Base-by-base conservation (phyloP, 768 basidiomycete genomes). In the Mycena polygramma region DNA sequence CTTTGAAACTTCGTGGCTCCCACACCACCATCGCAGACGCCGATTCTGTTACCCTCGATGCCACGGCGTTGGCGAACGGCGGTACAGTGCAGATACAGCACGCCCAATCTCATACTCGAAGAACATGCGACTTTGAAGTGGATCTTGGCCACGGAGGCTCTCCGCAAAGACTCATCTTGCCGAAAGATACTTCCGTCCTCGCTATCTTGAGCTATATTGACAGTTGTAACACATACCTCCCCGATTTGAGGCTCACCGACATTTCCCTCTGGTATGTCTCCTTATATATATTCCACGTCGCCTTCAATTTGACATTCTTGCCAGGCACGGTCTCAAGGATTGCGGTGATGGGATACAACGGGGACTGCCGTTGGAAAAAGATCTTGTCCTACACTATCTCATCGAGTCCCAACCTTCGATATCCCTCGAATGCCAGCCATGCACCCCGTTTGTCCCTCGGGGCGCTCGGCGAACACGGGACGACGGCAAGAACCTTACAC, bases 191-290 rank as follows among this genome's bases (percentile, higher is more conserved):
- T 5, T 55, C 77, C 4, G 59, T 70, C 11, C 70, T 77, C 13
- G 70, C 71, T 6, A 24, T 78, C 15, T 54, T 78, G 9, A 73
- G 75, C 55, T 73, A 68, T 51, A 55, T 75, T 14, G 64, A 68
- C 19, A 20, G 30, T 15, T 48, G 46, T 1, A 41, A 60, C 36
- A 45, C 52, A 8, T 58, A 52, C 10, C 13, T 51, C 24, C 20
- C 41, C n/a, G 45, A 35, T 30, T 58, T 39, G 19, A 41, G 13
- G 43, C 43, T n/a, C n/a, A n/a, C n/a, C n/a, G n/a, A n/a, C n/a
- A n/a, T n/a, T n/a, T n/a, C n/a, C n/a, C n/a, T n/a, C n/a, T n/a
- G n/a, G n/a, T n/a, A n/a, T n/a, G n/a, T n/a, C n/a, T n/a, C n/a
- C n/a, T n/a, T n/a, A n/a, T n/a, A n/a, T n/a, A n/a, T n/a, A n/a